Percentiles rank a stretch among this genome's conserved stretches.
These are phyloP conservation scores for Yamadazyma friedrichii DNA, from an alignment of 1,139 yeast genomes.

Conservation along the genomic window DNA sequence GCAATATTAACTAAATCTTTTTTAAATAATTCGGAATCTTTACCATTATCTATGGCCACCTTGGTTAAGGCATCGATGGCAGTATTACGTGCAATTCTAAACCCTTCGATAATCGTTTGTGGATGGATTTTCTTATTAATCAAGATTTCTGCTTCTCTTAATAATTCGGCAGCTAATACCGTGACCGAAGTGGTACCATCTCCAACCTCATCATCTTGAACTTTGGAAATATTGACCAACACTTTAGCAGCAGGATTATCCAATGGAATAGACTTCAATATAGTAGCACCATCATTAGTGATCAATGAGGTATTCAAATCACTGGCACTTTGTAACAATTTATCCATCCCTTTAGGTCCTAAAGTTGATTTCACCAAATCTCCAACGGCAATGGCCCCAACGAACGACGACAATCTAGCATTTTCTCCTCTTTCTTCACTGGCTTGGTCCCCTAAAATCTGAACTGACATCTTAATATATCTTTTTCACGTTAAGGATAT, in stretches of 20 bases:
- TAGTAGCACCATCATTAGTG: slow-evolving; percentile 98
- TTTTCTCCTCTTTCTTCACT: slow-evolving; percentile 97
- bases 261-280: slow-evolving; percentile 87
- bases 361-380: slow-evolving; percentile 93
- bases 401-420: slow-evolving; percentile 95
- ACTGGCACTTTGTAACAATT: slow-evolving; percentile 83
- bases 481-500: slow-evolving; percentile 39
- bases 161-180: slow-evolving; percentile 84
- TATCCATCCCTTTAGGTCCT: slow-evolving; percentile 99
- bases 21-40: slow-evolving; percentile 62
- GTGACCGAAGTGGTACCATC: slow-evolving; percentile 99
- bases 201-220: slow-evolving; percentile 98
- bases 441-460: slow-evolving; percentile 95
- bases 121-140: slow-evolving; percentile 95
- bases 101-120: slow-evolving; percentile 96
- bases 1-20: slow-evolving; percentile 84
- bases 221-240: slow-evolving; percentile 90
- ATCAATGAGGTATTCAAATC: slow-evolving; percentile 71
- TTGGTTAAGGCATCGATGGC: slow-evolving; percentile 79
- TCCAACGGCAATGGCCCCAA: slow-evolving; percentile 98
- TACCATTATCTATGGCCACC: slow-evolving; percentile 74
- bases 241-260: slow-evolving; percentile 99
- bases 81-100: slow-evolving; percentile 79
- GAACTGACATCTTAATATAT: slow-evolving; percentile 63
- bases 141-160: slow-evolving; percentile 92